A percentile compares a stretch with the other conserved stretches of the same genome.
Evolutionary conservation across 495 filamentous ascomycete genomes (phyloP).

Genomic region (Podospora fimiseda): DNA sequence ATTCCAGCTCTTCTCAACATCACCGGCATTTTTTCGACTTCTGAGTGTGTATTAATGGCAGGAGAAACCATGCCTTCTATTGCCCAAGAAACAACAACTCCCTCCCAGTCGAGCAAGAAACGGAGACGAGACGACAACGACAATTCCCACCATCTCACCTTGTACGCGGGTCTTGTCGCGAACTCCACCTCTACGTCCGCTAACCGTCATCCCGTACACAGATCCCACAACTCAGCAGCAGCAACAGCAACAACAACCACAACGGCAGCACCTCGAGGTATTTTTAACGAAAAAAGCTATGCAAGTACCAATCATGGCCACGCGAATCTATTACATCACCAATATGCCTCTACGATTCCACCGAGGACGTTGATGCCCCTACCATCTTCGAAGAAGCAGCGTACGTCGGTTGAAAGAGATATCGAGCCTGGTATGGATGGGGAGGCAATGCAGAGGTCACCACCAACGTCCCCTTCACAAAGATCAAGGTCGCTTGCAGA

Average conservation of each 20-base stretch:
- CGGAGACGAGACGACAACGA: constrained; percentile 35
- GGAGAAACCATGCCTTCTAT: constrained; percentile 27
- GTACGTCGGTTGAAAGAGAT: constrained; percentile 6
- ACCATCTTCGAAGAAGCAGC: constrained; percentile 28
- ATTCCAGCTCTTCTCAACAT: not conserved
- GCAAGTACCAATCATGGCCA: constrained; percentile 3
- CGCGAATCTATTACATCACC: constrained; percentile 6
- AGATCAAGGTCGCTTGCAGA: not conserved
- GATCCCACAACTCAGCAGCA: no score
- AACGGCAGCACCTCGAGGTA: constrained; percentile 3
- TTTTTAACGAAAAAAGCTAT: constrained; percentile 6
- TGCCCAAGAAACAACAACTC: constrained; percentile 14
- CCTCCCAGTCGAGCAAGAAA: constrained; percentile 28
- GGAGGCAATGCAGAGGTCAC: constrained; percentile 9
- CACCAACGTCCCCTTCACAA: constrained; percentile 8
- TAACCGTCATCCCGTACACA: constrained; percentile 6
- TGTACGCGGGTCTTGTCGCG: constrained; percentile 23
- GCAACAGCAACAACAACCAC: not conserved
- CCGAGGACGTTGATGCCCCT: constrained; percentile 29
- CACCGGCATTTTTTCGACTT: not conserved
- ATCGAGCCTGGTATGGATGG: constrained; percentile 9
- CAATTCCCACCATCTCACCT: constrained; percentile 22
- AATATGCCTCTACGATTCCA: constrained; percentile 9
- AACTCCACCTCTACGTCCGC: not conserved
- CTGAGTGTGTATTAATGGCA: not conserved